Conservation (phyloP, 805 yeast genomes). For the Wickerhamiella vanderwaltii region DNA sequence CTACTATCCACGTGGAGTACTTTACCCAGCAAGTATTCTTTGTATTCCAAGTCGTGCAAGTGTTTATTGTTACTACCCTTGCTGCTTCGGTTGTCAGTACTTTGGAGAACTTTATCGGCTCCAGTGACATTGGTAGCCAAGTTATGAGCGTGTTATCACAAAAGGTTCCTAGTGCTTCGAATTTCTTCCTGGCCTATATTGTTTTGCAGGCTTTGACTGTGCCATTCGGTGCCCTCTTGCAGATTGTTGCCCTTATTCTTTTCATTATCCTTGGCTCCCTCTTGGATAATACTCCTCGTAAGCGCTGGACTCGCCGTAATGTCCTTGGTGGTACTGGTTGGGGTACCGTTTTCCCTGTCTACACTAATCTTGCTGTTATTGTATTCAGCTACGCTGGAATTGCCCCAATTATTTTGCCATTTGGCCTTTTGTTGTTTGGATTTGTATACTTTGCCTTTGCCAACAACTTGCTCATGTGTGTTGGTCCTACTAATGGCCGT, state of each 20-base stretch:
- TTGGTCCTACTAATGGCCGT: slow-evolving; percentile 57
- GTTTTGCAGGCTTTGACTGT: slow-evolving; percentile 68
- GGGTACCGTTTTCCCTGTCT: slow-evolving; percentile 73
- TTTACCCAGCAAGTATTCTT: slow-evolving; percentile 83
- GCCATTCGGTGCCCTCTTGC: slow-evolving; percentile 66
- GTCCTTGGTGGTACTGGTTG: slow-evolving; percentile 55
- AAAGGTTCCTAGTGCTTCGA: slow-evolving; percentile 79
- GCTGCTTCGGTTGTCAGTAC: slow-evolving; percentile 75
- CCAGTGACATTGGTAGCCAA: slow-evolving; percentile 46
- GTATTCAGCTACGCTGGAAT: slow-evolving; percentile 66
- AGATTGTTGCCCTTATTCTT: slow-evolving; percentile 58
- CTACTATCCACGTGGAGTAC: slow-evolving; percentile 58
- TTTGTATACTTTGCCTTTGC: slow-evolving; percentile 65
- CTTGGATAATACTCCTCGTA: slow-evolving; percentile 81
- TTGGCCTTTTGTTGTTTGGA: slow-evolving; percentile 58
- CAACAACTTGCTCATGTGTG: slow-evolving; percentile 65
- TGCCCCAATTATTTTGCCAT: slow-evolving; percentile 71
- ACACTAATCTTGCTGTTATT: slow-evolving; percentile 63
- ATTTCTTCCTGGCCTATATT: slow-evolving; percentile 77
- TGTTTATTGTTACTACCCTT: slow-evolving; percentile 70
- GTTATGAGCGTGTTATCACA: slow-evolving; percentile 52
- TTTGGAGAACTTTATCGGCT: slow-evolving; percentile 55
- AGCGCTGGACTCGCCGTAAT: slow-evolving; percentile 71
- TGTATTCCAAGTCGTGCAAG: slow-evolving; percentile 85
- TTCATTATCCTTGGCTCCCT: slow-evolving; percentile 57